Evolutionary conservation across 1,284 basidiomycete genomes (phyloP).

Genomic region (Cutaneotrichosporon dermatis): DNA sequence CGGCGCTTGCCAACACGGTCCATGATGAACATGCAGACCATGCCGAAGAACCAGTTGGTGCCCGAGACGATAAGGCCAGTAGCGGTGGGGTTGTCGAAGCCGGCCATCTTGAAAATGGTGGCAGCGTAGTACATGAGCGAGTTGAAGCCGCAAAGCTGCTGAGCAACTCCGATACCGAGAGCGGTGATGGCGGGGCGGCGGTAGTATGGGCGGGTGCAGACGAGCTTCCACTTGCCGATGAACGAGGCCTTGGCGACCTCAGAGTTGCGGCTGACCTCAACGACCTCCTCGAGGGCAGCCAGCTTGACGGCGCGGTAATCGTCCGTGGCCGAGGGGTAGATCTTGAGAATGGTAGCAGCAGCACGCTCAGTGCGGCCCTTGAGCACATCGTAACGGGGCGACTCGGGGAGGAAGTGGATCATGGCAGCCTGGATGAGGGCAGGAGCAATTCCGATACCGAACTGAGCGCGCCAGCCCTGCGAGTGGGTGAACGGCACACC

Average conservation of each 20-base stretch:
- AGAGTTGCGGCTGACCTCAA: conserved; percentile 25
- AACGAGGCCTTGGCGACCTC: conserved; percentile 40
- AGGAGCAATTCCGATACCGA: conserved; percentile 45
- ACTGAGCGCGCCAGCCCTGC: conserved; percentile 30
- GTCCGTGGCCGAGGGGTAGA: conserved; percentile 33
- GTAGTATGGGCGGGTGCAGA: conserved; percentile 59
- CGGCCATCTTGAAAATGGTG: conserved; percentile 42
- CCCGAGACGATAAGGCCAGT: conserved; percentile 36
- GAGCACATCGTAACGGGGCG: conserved; percentile 43
- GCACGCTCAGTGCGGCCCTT: conserved; percentile 34
- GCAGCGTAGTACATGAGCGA: conserved; percentile 46
- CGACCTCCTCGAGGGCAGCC: conserved; percentile 40
- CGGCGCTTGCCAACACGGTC: conserved; percentile 43
- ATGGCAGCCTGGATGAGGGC: conserved; percentile 35
- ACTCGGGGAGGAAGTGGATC: conserved; percentile 44
- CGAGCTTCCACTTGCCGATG: conserved; percentile 57
- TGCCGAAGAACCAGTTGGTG: conserved; percentile 32
- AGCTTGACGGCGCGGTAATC: conserved; percentile 44
- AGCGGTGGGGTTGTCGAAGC: conserved; percentile 37
- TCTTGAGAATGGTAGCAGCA: conserved; percentile 27
- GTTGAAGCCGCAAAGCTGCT: conserved; percentile 53
- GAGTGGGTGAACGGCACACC: conserved; percentile 44
- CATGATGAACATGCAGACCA: conserved; percentile 40
- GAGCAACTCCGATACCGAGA: conserved; percentile 53
- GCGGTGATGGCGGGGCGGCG: conserved; percentile 64